Percentiles rank a stretch among this genome's conserved stretches.
Evolutionary conservation across 805 yeast genomes (phyloP).

Genomic region (Candida dajiaensis): DNA sequence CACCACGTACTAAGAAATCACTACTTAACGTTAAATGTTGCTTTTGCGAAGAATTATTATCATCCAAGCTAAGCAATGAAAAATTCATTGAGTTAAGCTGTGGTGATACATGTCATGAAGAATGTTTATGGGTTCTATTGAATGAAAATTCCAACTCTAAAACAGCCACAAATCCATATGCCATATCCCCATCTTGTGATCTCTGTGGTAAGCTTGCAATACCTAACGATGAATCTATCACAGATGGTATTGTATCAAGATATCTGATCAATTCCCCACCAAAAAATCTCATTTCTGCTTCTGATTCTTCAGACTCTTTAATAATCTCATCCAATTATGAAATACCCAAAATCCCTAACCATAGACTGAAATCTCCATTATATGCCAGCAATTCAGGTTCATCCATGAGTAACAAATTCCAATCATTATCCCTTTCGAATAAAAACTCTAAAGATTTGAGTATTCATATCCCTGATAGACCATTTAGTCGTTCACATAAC

Average conservation of each 20-base stretch:
- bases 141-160: neutral
- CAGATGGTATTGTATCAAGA: constrained; percentile 17
- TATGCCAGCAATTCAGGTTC: neutral
- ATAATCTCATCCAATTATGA: constrained; percentile 9
- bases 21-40: constrained; percentile 28
- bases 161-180: constrained; percentile 4
- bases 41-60: constrained; percentile 37
- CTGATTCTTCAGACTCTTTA: constrained; percentile 4
- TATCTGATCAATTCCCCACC: constrained; percentile 11
- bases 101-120: constrained; percentile 41
- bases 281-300: neutral
- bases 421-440: constrained; percentile 13
- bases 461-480: constrained; percentile 15
- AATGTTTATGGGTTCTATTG: constrained; percentile 31
- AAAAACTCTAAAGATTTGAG: constrained; percentile 24
- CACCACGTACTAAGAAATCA: constrained; percentile 14
- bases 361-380: neutral
- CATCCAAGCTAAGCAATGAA: constrained; percentile 32
- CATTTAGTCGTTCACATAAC: constrained; percentile 1
- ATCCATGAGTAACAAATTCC: constrained; percentile 6
- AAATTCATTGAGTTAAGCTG: constrained; percentile 33
- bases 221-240: constrained; percentile 18
- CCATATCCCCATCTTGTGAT: constrained; percentile 21
- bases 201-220: constrained; percentile 15
- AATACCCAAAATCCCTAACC: neutral